Evolutionary conservation across 2,329 filamentous ascomycete species (phyloP).

Genomic region (Exophiala mesophila): DNA sequence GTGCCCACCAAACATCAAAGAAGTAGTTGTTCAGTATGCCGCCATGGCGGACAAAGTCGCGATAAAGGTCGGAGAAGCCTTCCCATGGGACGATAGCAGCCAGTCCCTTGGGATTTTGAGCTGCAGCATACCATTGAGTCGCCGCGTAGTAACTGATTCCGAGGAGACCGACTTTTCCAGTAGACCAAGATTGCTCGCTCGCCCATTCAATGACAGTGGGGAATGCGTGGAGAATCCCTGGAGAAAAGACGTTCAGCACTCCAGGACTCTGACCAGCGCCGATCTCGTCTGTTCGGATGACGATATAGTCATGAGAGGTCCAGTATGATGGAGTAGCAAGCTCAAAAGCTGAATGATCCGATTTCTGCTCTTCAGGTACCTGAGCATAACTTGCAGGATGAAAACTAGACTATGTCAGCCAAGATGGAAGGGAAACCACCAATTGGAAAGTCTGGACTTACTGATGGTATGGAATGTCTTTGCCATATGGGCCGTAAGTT

Average conservation of each 20-base stretch:
- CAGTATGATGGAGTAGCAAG: neutral
- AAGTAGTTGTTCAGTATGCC: constrained; percentile 56
- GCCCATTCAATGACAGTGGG: constrained; percentile 23
- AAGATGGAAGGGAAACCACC: neutral
- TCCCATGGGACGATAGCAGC: constrained; percentile 50
- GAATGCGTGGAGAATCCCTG: constrained; percentile 3
- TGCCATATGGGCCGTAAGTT: constrained; percentile 70
- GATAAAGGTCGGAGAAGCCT: constrained; percentile 52
- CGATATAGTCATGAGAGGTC: constrained; percentile 4
- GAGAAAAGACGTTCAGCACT: constrained; percentile 9
- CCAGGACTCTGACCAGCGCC: constrained; percentile 8
- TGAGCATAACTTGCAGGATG: constrained; percentile 48
- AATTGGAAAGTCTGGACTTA: neutral
- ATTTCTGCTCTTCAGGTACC: constrained; percentile 51
- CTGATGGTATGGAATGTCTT: constrained; percentile 59
- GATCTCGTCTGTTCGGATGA: constrained; percentile 6
- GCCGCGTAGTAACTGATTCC: constrained; percentile 48
- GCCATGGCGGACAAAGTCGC: constrained; percentile 56
- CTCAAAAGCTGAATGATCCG: constrained; percentile 34
- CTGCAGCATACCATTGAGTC: constrained; percentile 48
- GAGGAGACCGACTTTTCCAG: constrained; percentile 46
- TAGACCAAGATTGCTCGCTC: constrained; percentile 45
- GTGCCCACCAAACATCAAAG: constrained; percentile 49
- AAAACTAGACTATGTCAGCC: constrained; percentile 33
- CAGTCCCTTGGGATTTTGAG: constrained; percentile 37